phyloP scores from a whole-genome alignment of 495 filamentous ascomycete genomes.

The Sabuloglossum arenarium region DNA sequence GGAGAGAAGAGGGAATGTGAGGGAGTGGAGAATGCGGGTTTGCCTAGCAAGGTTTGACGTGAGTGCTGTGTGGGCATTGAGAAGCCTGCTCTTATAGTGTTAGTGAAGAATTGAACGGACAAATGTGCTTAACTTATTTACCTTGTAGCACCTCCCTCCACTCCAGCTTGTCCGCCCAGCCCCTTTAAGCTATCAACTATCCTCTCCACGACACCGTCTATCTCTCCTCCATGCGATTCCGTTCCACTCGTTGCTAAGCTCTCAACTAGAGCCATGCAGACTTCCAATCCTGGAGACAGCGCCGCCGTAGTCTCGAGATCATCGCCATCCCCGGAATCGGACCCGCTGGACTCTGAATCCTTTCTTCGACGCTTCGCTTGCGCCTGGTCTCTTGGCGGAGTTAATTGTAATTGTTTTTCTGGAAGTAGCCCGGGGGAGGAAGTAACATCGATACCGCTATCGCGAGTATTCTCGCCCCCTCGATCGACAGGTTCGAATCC shows the following conservation, averaged over 20 bases:
- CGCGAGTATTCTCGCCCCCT: conserved; percentile 7
- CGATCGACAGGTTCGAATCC: conserved; percentile 4
- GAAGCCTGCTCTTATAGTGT: conserved; percentile 34
- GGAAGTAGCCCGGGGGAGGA: neutral
- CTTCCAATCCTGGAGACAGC: conserved; percentile 51
- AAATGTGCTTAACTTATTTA: conserved; percentile 16
- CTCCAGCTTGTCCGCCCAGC: conserved; percentile 56
- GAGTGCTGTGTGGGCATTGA: conserved; percentile 71
- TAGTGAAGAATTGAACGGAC: neutral
- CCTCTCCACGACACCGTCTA: conserved; percentile 46
- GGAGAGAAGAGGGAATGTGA: conserved; percentile 46
- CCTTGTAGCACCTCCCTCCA: conserved; percentile 66
- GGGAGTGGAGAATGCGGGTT: conserved; percentile 58
- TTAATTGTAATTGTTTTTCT: neutral
- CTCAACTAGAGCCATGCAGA: conserved; percentile 58
- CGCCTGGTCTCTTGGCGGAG: neutral
- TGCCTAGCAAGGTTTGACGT: conserved; percentile 70
- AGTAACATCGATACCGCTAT: conserved; percentile 1
- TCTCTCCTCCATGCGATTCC: conserved; percentile 46
- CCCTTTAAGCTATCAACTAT: conserved; percentile 56
- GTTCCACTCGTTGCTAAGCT: conserved; percentile 49
- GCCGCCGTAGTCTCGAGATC: conserved; percentile 58
- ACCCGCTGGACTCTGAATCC: conserved; percentile 33
- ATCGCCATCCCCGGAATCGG: conserved; percentile 34
- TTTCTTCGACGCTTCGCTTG: conserved; percentile 20